Conservation (phyloP, 805 yeast species). For the Metschnikowia similis region DNA sequence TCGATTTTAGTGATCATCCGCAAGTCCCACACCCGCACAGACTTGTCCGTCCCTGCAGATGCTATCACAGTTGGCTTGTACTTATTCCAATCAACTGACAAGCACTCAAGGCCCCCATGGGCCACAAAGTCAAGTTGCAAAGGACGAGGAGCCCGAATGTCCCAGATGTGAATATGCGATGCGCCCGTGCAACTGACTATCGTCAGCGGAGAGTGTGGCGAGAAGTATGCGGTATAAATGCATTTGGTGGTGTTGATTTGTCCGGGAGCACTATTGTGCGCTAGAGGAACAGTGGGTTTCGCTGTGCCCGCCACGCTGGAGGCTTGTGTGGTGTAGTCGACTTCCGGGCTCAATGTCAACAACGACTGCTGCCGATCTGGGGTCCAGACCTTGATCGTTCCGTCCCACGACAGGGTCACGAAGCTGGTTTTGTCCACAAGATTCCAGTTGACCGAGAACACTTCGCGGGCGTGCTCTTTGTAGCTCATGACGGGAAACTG, state of each 20-base stretch:
- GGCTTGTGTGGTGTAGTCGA: conserved; percentile 25
- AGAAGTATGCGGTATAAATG: conserved; percentile 73
- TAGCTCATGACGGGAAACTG: conserved; percentile 70
- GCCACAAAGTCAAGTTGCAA: conserved; percentile 58
- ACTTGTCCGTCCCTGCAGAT: conserved; percentile 88
- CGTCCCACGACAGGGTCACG: conserved; percentile 89
- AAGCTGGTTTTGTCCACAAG: conserved; percentile 62
- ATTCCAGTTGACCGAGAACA: conserved; percentile 71
- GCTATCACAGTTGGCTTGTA: conserved; percentile 77
- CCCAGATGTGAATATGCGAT: conserved; percentile 78
- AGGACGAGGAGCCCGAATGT: conserved; percentile 64
- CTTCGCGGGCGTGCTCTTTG: conserved; percentile 76
- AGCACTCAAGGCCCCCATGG: conserved; percentile 76
- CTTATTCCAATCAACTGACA: conserved; percentile 87
- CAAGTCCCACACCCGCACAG: conserved; percentile 82
- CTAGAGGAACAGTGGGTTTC: conserved; percentile 26
- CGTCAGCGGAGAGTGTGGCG: conserved; percentile 77
- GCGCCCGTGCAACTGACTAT: conserved; percentile 70
- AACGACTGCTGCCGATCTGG: conserved; percentile 56
- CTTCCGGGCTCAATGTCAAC: conserved; percentile 44
- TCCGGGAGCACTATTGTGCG: conserved; percentile 27
- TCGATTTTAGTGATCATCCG: conserved; percentile 53
- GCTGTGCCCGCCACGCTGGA: conserved; percentile 24
- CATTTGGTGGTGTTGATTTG: conserved; percentile 44
- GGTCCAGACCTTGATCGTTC: conserved; percentile 75